Base-by-base conservation (phyloP, 768 basidiomycete species). In the Sistotremastrum suecicum region DNA sequence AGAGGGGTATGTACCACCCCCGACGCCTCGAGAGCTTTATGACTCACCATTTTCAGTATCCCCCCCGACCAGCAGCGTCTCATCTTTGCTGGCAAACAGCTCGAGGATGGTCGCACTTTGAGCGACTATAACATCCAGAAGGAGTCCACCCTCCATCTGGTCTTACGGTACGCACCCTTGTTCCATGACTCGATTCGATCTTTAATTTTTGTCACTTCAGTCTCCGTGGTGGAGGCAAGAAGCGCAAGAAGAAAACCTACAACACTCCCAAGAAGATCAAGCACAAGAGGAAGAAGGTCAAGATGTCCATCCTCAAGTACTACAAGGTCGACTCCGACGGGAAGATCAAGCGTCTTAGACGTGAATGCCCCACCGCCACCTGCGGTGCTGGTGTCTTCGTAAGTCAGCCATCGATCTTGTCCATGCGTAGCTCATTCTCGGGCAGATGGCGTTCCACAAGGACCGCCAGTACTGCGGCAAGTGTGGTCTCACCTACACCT, bases 171-270 rank as follows among this genome's bases (percentile, higher is more conserved):
- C 28, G 47, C 40, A 10, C 36, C 37, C 34, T 28, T 7, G 12
- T 9, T 6, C 5, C 34, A 34, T 34, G 28, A 28, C 7, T 30
- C 20, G 20, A 20, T 20, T 20, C 11, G 31, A n/a, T 31, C 11
- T 41, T 11, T 32, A 49, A 34, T 34, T 42, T 32, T 44, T 31
- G 9, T 33, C 30, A 20, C 37, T 12, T 32, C 57, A 85, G 95
- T 59, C 85, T 99, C 44, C 88, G 92, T 69, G 95, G 95, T 75
- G 95, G 95, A 77, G 90, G 81, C 55, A 97, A 97, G 82, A 98
- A 98, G 80, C 83, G 94, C 66, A 98, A 98, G 82, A 99, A 98
- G 78, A 98, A 98, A 78, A 91, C 89, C 46, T 97, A 97, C 83
- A 91, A 81, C 72, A 94, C 90, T 60, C 91, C 90, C 67, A 95